Conservation (phyloP, 208 protist genomes). For the Leishmania lainsoni region DNA sequence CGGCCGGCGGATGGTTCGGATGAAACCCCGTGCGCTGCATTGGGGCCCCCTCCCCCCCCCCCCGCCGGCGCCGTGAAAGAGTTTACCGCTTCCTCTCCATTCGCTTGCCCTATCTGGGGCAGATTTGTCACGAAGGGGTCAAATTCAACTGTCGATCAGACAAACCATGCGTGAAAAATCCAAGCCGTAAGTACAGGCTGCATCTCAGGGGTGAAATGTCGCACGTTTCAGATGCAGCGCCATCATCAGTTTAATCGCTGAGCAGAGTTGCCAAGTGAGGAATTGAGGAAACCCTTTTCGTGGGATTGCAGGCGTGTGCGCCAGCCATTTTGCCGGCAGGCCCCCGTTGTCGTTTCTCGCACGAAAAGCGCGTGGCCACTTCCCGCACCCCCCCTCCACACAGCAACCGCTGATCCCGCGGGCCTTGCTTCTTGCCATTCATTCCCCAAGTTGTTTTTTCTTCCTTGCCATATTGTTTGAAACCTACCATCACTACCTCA, state of each 20-base stretch:
- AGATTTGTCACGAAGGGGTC: background rate
- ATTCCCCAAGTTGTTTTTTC: background rate
- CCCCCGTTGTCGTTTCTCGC: background rate
- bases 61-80: background rate
- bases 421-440: background rate
- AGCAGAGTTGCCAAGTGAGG: background rate
- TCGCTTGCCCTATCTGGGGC: no score
- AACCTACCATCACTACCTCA: no score
- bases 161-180: background rate
- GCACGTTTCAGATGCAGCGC: background rate
- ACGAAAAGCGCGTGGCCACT: background rate
- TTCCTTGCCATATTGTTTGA: background rate
- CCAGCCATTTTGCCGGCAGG: background rate
- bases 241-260: background rate
- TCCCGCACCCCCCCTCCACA: background rate
- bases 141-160: background rate
- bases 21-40: background rate
- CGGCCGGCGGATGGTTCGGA: background rate
- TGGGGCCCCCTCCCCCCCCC: background rate
- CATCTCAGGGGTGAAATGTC: background rate
- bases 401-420: background rate
- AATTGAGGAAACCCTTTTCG: background rate
- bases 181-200: background rate
- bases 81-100: background rate
- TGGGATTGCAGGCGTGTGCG: background rate